Percentiles rank a stretch among this genome's conserved stretches.
phyloP scores from a whole-genome alignment of 441 rosid genomes.

The Populus hybrid region DNA sequence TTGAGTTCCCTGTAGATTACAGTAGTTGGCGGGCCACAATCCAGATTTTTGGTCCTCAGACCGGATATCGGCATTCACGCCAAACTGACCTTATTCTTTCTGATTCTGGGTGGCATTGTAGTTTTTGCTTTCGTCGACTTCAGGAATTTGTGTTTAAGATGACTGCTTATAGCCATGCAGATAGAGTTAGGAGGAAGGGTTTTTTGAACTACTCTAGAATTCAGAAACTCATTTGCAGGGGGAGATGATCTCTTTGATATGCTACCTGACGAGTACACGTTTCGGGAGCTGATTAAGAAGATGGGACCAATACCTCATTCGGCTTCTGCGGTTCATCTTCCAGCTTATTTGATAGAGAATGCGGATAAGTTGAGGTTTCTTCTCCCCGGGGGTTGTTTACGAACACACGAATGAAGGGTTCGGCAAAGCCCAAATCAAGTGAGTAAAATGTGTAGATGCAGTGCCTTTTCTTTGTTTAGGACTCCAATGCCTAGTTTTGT shows the following conservation, averaged over 20 bases:
- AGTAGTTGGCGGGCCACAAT: no score
- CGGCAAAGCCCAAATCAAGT: not conserved
- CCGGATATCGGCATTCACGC: no score
- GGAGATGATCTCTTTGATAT: constrained; percentile 80
- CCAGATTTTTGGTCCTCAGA: no score
- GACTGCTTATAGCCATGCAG: no score
- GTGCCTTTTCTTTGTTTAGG: not conserved
- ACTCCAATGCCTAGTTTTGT: not conserved
- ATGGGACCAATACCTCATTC: constrained; percentile 69
- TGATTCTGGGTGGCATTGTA: no score
- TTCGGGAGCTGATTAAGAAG: constrained; percentile 69
- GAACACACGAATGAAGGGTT: constrained; percentile 33
- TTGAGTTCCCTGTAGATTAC: no score
- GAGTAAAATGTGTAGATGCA: constrained; percentile 2
- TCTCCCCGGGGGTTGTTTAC: constrained; percentile 75
- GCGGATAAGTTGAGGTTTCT: constrained; percentile 70
- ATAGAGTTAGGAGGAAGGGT: no score
- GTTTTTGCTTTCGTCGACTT: no score
- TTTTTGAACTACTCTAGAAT: no score
- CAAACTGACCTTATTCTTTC: no score
- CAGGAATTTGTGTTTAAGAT: no score
- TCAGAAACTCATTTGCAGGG: no score
- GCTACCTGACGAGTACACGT: constrained; percentile 85
- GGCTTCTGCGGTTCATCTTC: constrained; percentile 82
- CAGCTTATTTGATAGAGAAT: constrained; percentile 70